A percentile compares a stretch with the other conserved stretches of the same genome.
phyloP scores from a whole-genome alignment of 352 stramenopile genomes.

The Thalassiosira mediterranea region DNA sequence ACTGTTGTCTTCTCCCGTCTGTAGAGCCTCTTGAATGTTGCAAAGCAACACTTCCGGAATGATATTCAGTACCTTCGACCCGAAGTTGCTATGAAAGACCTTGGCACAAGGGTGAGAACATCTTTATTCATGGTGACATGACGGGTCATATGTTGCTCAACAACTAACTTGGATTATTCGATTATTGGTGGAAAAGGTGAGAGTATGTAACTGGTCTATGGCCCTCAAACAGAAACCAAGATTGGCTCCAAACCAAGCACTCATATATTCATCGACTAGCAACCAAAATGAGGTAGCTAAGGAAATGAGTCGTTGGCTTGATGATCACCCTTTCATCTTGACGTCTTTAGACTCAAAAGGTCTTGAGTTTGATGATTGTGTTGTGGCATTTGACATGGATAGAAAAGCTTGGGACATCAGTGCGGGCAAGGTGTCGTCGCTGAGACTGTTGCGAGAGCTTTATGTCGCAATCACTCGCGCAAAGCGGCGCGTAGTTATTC shows the following conservation, averaged over 20 bases:
- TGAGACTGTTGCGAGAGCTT: slow-evolving; percentile 48
- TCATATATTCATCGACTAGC: slow-evolving; percentile 48
- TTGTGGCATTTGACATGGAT: slow-evolving; percentile 58
- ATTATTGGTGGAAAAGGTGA: slow-evolving; percentile 17
- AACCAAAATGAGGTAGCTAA: slow-evolving; percentile 14
- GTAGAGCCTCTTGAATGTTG: slow-evolving; percentile 37
- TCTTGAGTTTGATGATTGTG: slow-evolving; percentile 47
- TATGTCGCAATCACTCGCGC: slow-evolving; percentile 55
- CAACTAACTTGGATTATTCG: background rate
- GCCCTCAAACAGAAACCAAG: slow-evolving; percentile 32
- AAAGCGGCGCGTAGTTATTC: slow-evolving; percentile 50
- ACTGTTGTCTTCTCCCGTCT: too few relatives aligned
- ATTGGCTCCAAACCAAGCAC: slow-evolving; percentile 51
- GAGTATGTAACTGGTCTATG: slow-evolving; percentile 30
- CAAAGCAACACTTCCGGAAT: slow-evolving; percentile 36
- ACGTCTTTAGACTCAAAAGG: slow-evolving; percentile 54
- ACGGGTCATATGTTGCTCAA: background rate
- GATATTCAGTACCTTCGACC: slow-evolving; percentile 41
- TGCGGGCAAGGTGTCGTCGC: slow-evolving; percentile 19
- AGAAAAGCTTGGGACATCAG: slow-evolving; percentile 45
- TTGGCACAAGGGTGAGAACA: slow-evolving; percentile 39
- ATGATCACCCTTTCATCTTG: slow-evolving; percentile 57
- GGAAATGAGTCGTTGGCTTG: slow-evolving; percentile 40
- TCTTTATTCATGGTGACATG: too few relatives aligned
- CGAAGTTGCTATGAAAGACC: slow-evolving; percentile 46